phyloP scores from a whole-genome alignment of 768 basidiomycete species.

The Chlorophyllum brunneum region DNA sequence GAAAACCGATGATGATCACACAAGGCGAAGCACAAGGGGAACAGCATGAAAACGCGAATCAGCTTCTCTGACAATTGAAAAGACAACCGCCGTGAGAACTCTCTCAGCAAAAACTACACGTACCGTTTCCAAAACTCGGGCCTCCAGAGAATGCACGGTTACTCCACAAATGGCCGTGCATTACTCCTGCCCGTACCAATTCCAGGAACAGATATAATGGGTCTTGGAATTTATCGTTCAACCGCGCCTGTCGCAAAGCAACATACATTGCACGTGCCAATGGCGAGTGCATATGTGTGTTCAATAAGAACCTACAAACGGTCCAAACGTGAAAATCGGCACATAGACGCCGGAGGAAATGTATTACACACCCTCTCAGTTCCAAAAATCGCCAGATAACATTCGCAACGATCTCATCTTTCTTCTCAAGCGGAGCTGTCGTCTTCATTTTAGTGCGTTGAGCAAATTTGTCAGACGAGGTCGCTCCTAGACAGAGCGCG shows the following conservation, averaged over 20 bases:
- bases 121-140: constrained; percentile 90
- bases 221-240: constrained; percentile 99
- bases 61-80: constrained; percentile 10
- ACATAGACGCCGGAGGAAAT: constrained; percentile 8
- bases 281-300: constrained; percentile 84
- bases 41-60: constrained; percentile 6
- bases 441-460: constrained; percentile 72
- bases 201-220: constrained; percentile 93
- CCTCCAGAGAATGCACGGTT: constrained; percentile 88
- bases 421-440: constrained; percentile 78
- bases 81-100: constrained; percentile 5
- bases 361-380: constrained; percentile 74
- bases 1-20: not conserved
- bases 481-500: constrained; percentile 89
- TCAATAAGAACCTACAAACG: constrained; percentile 72
- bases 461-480: constrained; percentile 76
- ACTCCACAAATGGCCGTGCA: constrained; percentile 93
- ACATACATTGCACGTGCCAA: constrained; percentile 89
- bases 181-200: constrained; percentile 91
- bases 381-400: constrained; percentile 99
- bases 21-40: not conserved
- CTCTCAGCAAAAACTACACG: constrained; percentile 25
- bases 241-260: constrained; percentile 69
- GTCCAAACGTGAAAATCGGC: constrained; percentile 13
- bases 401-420: constrained; percentile 97